These are phyloP conservation scores for Colletotrichum abscissum DNA, from an alignment of 2,329 filamentous ascomycete genomes.

Conservation along the genomic window DNA sequence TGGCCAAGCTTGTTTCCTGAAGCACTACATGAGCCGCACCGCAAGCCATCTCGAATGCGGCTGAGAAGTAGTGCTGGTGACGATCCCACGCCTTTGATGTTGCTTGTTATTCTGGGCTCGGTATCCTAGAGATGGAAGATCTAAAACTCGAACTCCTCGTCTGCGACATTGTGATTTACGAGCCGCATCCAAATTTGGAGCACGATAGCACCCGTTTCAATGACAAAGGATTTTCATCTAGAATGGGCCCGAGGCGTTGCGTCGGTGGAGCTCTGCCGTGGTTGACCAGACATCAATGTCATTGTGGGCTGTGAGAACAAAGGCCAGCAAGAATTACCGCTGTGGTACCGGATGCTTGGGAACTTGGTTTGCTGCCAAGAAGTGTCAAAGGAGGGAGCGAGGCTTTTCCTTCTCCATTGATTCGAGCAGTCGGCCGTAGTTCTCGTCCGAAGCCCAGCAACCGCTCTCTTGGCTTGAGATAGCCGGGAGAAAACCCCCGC, in stretches of 20 bases:
- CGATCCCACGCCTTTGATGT: not conserved
- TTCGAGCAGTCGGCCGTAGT: not conserved
- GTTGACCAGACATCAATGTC: not conserved
- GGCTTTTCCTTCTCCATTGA: not conserved
- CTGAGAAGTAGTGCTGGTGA: not conserved
- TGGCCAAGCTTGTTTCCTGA: too few species aligned
- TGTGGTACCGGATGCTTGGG: conserved; percentile 1
- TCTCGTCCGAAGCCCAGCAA: not conserved
- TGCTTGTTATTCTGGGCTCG: not conserved
- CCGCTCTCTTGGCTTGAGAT: not conserved
- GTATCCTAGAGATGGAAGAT: not conserved
- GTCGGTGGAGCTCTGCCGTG: not conserved
- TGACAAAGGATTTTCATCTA: not conserved
- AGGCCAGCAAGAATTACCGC: not conserved
- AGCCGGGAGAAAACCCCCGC: not conserved
- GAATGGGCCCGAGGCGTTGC: not conserved
- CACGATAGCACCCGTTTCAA: not conserved
- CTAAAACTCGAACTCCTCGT: not conserved
- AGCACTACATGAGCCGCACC: too few species aligned
- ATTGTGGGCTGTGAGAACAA: not conserved
- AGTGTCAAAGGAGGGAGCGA: not conserved
- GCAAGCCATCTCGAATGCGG: too few species aligned
- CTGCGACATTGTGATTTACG: not conserved
- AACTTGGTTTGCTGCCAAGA: conserved; percentile 4
- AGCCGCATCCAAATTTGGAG: not conserved